Evolutionary conservation across 2,329 filamentous ascomycete species (phyloP).

Genomic region (Sclerotinia sclerotiorum): DNA sequence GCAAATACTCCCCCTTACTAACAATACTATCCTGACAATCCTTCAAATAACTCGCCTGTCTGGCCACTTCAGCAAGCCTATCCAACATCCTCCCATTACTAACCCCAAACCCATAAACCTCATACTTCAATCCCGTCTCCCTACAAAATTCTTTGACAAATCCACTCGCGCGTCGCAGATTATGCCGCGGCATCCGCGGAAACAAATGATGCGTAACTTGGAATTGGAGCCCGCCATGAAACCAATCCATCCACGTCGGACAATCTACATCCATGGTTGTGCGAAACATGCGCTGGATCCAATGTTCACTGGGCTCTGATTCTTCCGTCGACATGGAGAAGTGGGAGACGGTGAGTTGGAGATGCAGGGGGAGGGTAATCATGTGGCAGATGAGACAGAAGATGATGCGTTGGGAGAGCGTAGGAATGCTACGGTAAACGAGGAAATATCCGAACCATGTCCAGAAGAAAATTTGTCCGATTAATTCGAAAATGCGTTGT

Average conservation of each 20-base stretch:
- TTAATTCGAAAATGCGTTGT: constrained; percentile 78
- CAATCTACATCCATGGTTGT: constrained; percentile 95
- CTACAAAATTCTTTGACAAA: constrained; percentile 78
- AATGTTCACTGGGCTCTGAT: constrained; percentile 78
- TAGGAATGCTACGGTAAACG: constrained; percentile 70
- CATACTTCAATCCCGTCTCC: constrained; percentile 81
- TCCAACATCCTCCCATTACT: constrained; percentile 81
- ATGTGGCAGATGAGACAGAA: constrained; percentile 82
- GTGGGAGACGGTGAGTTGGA: constrained; percentile 88
- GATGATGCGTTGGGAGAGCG: constrained; percentile 64
- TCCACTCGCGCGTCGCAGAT: constrained; percentile 71
- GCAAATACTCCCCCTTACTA: constrained; percentile 39
- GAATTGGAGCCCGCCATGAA: constrained; percentile 87
- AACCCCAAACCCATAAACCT: constrained; percentile 81
- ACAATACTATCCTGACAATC: constrained; percentile 63
- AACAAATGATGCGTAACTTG: constrained; percentile 86
- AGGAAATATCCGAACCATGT: constrained; percentile 79
- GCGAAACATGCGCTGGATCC: constrained; percentile 85
- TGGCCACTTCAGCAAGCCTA: constrained; percentile 72
- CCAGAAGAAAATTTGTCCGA: constrained; percentile 80
- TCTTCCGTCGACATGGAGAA: constrained; percentile 93
- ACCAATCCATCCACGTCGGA: constrained; percentile 81
- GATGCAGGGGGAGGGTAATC: constrained; percentile 76
- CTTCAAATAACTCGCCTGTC: constrained; percentile 73
- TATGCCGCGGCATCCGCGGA: constrained; percentile 80